Evolutionary conservation across 2,329 filamentous ascomycete genomes (phyloP).

Genomic region (Eurotiales sp.): DNA sequence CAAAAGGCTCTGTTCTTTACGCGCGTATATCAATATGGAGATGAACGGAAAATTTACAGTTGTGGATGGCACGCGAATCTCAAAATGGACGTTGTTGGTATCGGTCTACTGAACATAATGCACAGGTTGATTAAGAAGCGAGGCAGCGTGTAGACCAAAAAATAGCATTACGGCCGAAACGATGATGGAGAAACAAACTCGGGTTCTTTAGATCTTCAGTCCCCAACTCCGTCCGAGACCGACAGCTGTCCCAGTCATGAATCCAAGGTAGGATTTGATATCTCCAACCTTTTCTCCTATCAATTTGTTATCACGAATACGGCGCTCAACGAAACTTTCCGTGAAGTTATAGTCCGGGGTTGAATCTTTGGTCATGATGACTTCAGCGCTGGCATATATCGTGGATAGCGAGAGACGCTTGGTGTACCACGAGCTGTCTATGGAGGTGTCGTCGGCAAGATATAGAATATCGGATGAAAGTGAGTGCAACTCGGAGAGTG

Average conservation of each 20-base stretch:
- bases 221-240: constrained; percentile 88
- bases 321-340: constrained; percentile 70
- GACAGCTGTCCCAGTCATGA: constrained; percentile 70
- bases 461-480: constrained; percentile 93
- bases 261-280: constrained; percentile 74
- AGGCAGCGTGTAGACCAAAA: neutral
- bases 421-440: constrained; percentile 87
- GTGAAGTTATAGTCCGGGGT: constrained; percentile 73
- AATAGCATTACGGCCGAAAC: neutral
- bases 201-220: constrained; percentile 60
- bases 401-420: constrained; percentile 61
- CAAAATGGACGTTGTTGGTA: neutral
- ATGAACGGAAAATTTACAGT: too few species aligned
- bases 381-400: constrained; percentile 74
- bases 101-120: neutral
- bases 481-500: constrained; percentile 71
- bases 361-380: constrained; percentile 90
- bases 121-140: neutral
- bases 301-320: constrained; percentile 65
- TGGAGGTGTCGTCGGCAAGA: constrained; percentile 73
- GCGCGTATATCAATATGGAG: too few species aligned
- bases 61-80: too few species aligned
- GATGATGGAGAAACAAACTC: neutral
- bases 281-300: constrained; percentile 61
- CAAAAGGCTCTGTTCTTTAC: too few species aligned